These are phyloP conservation scores for Cercophora samala DNA, from an alignment of 495 filamentous ascomycete species.

Conservation along the genomic window DNA sequence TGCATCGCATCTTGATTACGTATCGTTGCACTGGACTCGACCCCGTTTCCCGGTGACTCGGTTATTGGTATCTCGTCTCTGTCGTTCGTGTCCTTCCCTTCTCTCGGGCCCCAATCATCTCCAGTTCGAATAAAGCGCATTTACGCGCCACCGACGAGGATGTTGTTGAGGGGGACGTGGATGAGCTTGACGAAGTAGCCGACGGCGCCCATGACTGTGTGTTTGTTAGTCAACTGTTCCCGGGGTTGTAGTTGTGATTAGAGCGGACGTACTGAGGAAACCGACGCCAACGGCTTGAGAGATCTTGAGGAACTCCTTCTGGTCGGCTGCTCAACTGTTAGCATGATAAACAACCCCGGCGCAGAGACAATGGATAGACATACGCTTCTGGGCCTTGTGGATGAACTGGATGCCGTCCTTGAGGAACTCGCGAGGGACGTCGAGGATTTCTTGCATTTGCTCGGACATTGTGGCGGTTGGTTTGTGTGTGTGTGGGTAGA, in stretches of 20 bases:
- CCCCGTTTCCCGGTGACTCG: not conserved
- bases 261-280: constrained; percentile 30
- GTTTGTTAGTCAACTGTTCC: not conserved
- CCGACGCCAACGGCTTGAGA: constrained; percentile 87
- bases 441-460: constrained; percentile 72
- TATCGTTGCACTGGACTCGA: not conserved
- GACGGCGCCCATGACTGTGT: constrained; percentile 48
- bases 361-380: constrained; percentile 18
- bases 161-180: constrained; percentile 45
- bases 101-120: not conserved
- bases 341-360: constrained; percentile 19
- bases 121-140: not conserved
- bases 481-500: constrained; percentile 12
- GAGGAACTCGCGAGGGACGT: constrained; percentile 79
- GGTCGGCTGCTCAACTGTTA: constrained; percentile 55
- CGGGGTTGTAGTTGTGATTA: not conserved
- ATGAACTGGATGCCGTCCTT: constrained; percentile 79
- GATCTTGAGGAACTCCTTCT: constrained; percentile 89
- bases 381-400: constrained; percentile 83
- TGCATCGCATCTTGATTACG: not conserved
- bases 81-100: not conserved
- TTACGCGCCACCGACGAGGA: constrained; percentile 48
- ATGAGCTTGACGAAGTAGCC: constrained; percentile 93
- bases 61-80: not conserved
- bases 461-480: constrained; percentile 58